Base-by-base conservation (phyloP, 352 stramenopile species). In the Aphanomyces invadans region DNA sequence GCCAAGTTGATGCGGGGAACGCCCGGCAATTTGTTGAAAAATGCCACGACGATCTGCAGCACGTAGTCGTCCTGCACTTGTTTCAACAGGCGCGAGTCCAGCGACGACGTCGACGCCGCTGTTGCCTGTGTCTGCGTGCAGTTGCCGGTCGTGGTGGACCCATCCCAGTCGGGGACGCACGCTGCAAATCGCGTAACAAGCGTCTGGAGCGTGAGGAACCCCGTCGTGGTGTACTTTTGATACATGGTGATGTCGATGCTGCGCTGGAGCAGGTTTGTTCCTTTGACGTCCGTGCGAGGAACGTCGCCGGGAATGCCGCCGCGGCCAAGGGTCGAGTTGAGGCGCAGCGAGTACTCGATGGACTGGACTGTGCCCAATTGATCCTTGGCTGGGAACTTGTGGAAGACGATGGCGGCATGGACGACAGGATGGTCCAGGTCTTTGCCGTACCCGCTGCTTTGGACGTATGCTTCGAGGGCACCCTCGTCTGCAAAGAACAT, bases 151-250 rank as follows among this genome's bases (percentile, higher is more conserved):
- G 80, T 83, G 1, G 68, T 72, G 0, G 70, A 67, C 10, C 52
- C 21, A 33, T 88, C 71, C 76, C 75, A 88, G 23, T 69, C 29
- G 0, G 80, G 81, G 65, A 83, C 73, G 36, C 81, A 90, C 59
- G 80, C 82, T 2, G 75, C 64, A 32, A 90, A 88, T 0, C 77
- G 75, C 3, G 79, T 78, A 3, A 88, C 76, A 0, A 77, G 45
- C 28, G 80, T 90, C 53, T 90, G 81, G 26, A 90, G 59, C 0
- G 79, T 88, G 75, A 88, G 83, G 70, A 90, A 90, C 15, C 80
- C 79, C 0, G 49, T 56, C 4, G 62, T 51, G 1, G 74, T 62
- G 56, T 90, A 90, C 1, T 63, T 52, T 19, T 70, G 70, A 61
- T 79, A 80, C 31, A 76, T 73, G 3, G 54, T 70, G 45, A 71